Evolutionary conservation across 2,329 filamentous ascomycete genomes (phyloP).

Genomic region (Trichophyton mentagrophytes): DNA sequence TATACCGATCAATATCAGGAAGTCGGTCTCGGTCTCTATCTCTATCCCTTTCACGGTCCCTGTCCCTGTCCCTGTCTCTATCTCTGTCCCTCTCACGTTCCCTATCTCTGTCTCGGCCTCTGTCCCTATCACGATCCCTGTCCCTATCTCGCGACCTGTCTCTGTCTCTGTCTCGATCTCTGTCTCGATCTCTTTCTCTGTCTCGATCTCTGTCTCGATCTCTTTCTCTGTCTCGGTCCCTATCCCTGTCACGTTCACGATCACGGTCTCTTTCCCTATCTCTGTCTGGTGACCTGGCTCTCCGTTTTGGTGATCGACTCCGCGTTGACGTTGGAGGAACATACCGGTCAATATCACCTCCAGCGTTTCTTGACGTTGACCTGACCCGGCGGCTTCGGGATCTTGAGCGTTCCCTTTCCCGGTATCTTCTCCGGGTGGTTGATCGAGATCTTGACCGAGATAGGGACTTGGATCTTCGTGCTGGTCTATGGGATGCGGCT

Average conservation of each 20-base stretch:
- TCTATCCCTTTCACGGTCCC: neutral
- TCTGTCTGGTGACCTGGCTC: slow-evolving; percentile 22
- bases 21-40: slow-evolving; percentile 16
- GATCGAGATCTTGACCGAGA: slow-evolving; percentile 16
- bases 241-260: slow-evolving; percentile 12
- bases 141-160: neutral
- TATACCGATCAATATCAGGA: slow-evolving; percentile 34
- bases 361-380: slow-evolving; percentile 23
- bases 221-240: slow-evolving; percentile 20
- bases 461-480: slow-evolving; percentile 11
- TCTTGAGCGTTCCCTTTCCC: slow-evolving; percentile 10
- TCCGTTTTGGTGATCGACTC: slow-evolving; percentile 30
- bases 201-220: slow-evolving; percentile 22
- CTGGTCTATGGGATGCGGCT: slow-evolving; percentile 14
- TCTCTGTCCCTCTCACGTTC: slow-evolving; percentile 5
- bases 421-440: slow-evolving; percentile 11
- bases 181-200: slow-evolving; percentile 20
- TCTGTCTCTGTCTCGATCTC: slow-evolving; percentile 33
- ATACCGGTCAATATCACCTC: slow-evolving; percentile 33
- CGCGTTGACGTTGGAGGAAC: slow-evolving; percentile 30
- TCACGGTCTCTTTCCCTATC: slow-evolving; percentile 16
- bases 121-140: neutral
- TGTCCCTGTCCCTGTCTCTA: neutral
- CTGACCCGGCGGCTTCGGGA: slow-evolving; percentile 16
- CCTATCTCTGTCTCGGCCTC: neutral